Evolutionary conservation across 768 basidiomycete genomes (phyloP), one percentile per base, ranked within the genome.

Genomic region (Serpula lacrymans): DNA sequence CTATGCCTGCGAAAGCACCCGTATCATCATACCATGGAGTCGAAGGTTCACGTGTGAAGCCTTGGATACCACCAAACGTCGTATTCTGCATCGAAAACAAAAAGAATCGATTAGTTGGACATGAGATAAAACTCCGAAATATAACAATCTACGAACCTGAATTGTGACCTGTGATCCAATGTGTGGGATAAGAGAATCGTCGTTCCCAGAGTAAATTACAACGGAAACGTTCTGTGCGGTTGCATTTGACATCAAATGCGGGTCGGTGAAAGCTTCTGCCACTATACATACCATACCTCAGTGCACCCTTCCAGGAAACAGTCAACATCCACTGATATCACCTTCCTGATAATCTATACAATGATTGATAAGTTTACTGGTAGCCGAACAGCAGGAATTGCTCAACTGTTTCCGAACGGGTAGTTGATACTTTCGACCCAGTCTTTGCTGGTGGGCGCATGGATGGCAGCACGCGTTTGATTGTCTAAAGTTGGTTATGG

Each of bases 21-120:
- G 57, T 52, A 38, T 84, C 80, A 37, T 79, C 77, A 39, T 60
- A 63, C 82, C 84, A 88, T 1, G 78, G 73, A 0, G 86, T 87
- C 2, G 78, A 72, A 0, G 86, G 86, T 42, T 72, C 69, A 34
- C 75, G 68, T 3, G 80, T 78, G 57, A 88, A 88, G 3, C 86
- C 86, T 59, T 78, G 82, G 30, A 80, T 78, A 5, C 83, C 85
- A 18, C 83, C 84, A 48, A 87, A 88, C 1, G 86, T 86, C 18
- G 84, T 85, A 50, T 88, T 88, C 81, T 86, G 37, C 0, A 31
- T 14, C 40, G 20, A 25, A 21, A 20, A 14, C 30, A n/a, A n/a
- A n/a, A n/a, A n/a, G n/a, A 26, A 37, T 13, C 7, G 34, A 16
- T 14, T 12, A n/a, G 26, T 21, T 9, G 27, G 17, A 23, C 20